phyloP scores from a whole-genome alignment of 2,329 filamentous ascomycete species.

The Ophiognomonia clavigignenti-juglandacearum region DNA sequence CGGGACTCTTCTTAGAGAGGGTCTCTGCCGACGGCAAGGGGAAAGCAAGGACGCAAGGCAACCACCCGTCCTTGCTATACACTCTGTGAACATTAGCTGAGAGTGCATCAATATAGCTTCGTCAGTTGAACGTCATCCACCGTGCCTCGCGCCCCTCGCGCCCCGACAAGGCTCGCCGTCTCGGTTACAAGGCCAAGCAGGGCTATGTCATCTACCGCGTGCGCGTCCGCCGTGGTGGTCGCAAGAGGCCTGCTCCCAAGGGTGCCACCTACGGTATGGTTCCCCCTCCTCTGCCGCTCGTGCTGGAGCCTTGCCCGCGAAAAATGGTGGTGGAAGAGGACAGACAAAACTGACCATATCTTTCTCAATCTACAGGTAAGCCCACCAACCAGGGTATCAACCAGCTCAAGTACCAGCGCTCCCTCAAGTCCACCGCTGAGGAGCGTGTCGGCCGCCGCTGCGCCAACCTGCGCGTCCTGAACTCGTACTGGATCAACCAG shows the following conservation, averaged over 20 bases:
- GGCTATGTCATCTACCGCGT: conserved; percentile 99
- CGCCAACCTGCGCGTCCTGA: conserved; percentile 98
- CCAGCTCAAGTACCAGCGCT: conserved; percentile 99
- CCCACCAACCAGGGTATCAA: conserved; percentile 99
- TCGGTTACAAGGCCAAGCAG: conserved; percentile 99
- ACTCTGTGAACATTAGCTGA: conserved; percentile 99
- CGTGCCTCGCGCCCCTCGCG: conserved; percentile 96
- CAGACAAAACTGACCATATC: conserved; percentile 1
- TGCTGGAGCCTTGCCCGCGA: not conserved
- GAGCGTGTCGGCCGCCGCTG: conserved; percentile 99
- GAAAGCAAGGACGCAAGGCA: conserved; percentile 23
- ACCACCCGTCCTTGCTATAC: conserved; percentile 69
- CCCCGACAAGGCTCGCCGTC: conserved; percentile 99
- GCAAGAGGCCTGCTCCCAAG: conserved; percentile 95
- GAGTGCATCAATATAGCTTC: conserved; percentile 99
- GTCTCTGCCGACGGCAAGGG: conserved; percentile 19
- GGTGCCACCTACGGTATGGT: conserved; percentile 91
- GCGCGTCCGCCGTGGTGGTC: conserved; percentile 96
- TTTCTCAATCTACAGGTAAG: conserved; percentile 65
- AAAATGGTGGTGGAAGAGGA: not conserved
- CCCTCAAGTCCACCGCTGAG: conserved; percentile 94
- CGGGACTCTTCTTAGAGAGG: not conserved
- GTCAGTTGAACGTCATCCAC: conserved; percentile 99
- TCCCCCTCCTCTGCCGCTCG: not conserved
- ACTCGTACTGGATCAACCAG: conserved; percentile 99